These are phyloP conservation scores for Colletotrichum viniferum DNA, from an alignment of 2,329 filamentous ascomycete species.

Conservation along the genomic window DNA sequence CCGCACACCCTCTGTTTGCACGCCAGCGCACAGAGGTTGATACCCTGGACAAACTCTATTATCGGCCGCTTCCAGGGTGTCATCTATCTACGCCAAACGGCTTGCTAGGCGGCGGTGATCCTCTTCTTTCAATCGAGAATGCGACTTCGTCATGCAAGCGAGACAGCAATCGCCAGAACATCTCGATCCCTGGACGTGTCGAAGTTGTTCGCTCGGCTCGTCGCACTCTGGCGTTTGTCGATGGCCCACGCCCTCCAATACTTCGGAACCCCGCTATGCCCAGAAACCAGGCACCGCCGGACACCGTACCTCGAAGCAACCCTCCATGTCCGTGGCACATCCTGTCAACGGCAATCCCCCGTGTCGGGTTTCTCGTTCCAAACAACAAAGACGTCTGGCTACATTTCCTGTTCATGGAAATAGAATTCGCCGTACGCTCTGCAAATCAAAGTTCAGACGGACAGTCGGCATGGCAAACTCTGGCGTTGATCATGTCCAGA, in stretches of 20 bases:
- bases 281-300: not conserved
- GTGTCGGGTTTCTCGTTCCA: not conserved
- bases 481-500: not conserved
- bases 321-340: not conserved
- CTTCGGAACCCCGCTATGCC: not conserved
- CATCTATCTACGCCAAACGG: not conserved
- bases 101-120: not conserved
- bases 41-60: not conserved
- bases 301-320: not conserved
- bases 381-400: not conserved
- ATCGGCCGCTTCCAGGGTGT: not conserved
- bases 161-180: not conserved
- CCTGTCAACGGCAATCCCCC: not conserved
- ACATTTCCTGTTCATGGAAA: constrained; percentile 2
- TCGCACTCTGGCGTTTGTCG: not conserved
- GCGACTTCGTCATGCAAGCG: not conserved
- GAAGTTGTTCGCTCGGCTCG: not conserved
- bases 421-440: not conserved
- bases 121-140: not conserved
- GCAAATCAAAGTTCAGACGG: not conserved
- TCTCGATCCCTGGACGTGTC: not conserved
- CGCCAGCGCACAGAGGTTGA: not conserved
- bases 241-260: not conserved
- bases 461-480: not conserved
- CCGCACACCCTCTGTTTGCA: not conserved